phyloP scores from a whole-genome alignment of 805 yeast species.

The Candida orba region DNA sequence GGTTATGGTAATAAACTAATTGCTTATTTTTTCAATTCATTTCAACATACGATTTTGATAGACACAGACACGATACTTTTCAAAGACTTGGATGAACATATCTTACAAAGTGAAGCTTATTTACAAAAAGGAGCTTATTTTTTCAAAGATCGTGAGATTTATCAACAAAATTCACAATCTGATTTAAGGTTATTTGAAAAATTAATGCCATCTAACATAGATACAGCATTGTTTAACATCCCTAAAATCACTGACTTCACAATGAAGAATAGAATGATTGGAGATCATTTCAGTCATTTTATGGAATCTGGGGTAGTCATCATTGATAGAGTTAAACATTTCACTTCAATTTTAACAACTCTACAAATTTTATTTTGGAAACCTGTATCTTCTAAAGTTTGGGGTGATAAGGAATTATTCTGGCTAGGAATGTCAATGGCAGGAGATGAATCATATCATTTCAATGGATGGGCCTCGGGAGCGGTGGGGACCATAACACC shows the following conservation, averaged over 20 bases:
- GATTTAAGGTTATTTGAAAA: constrained; percentile 34
- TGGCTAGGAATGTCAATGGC: constrained; percentile 53
- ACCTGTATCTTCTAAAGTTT: constrained; percentile 38
- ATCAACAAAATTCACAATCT: constrained; percentile 18
- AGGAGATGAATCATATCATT: constrained; percentile 47
- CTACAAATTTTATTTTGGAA: constrained; percentile 32
- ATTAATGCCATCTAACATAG: constrained; percentile 36
- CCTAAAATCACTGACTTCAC: constrained; percentile 31
- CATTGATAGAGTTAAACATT: constrained; percentile 41
- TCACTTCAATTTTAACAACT: constrained; percentile 39
- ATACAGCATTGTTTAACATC: constrained; percentile 28
- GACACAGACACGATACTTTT: constrained; percentile 47
- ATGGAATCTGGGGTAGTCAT: constrained; percentile 42
- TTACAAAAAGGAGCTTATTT: constrained; percentile 31
- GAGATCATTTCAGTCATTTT: constrained; percentile 30
- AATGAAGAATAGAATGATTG: constrained; percentile 31
- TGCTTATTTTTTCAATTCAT: constrained; percentile 41
- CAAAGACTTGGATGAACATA: constrained; percentile 29
- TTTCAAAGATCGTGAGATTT: constrained; percentile 39
- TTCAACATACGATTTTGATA: constrained; percentile 40
- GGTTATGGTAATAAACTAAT: constrained; percentile 40
- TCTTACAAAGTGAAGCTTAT: constrained; percentile 28
- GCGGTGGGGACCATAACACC: constrained; percentile 43
- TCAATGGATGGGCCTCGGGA: constrained; percentile 49
- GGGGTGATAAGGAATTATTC: constrained; percentile 65